phyloP scores from a whole-genome alignment of 495 filamentous ascomycete species.

The Wilcoxina mikolae region DNA sequence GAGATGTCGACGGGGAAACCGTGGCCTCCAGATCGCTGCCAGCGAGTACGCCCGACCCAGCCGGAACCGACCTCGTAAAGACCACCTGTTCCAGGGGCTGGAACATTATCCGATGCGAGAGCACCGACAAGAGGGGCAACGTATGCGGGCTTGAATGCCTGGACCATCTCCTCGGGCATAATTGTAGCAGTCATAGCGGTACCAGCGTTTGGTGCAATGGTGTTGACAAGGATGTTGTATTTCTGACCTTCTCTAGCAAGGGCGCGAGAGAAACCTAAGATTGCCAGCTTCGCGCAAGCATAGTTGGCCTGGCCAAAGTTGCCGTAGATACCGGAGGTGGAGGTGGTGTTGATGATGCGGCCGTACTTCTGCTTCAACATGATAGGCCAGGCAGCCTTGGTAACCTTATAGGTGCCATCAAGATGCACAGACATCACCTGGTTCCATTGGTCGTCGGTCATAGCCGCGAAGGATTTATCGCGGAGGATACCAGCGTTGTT shows the following conservation, averaged over 20 bases:
- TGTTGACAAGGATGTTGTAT: slow-evolving; percentile 98
- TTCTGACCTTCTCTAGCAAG: slow-evolving; percentile 87
- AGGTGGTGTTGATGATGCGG: slow-evolving; percentile 89
- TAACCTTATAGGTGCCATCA: slow-evolving; percentile 89
- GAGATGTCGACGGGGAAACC: slow-evolving; percentile 83
- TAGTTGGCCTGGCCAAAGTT: slow-evolving; percentile 99
- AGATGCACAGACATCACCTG: slow-evolving; percentile 85
- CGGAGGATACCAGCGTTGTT: slow-evolving; percentile 97
- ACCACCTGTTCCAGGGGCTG: slow-evolving; percentile 67
- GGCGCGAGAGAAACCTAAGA: slow-evolving; percentile 85
- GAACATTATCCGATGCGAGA: slow-evolving; percentile 76
- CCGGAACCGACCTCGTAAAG: slow-evolving; percentile 96
- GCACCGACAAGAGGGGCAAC: slow-evolving; percentile 85
- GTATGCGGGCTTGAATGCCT: slow-evolving; percentile 98
- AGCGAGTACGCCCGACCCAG: slow-evolving; percentile 81
- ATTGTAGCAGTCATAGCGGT: slow-evolving; percentile 91
- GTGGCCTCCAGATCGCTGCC: slow-evolving; percentile 84
- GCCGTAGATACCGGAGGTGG: slow-evolving; percentile 93
- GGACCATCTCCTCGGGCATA: slow-evolving; percentile 93
- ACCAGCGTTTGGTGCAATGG: slow-evolving; percentile 93
- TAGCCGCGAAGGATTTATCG: slow-evolving; percentile 96
- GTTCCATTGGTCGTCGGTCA: slow-evolving; percentile 91
- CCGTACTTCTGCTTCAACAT: slow-evolving; percentile 99
- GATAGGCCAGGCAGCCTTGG: slow-evolving; percentile 95
- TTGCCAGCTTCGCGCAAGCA: slow-evolving; percentile 85